These are phyloP conservation scores for Calonectria fujianensis DNA, from an alignment of 2,329 filamentous ascomycete species.

Conservation along the genomic window DNA sequence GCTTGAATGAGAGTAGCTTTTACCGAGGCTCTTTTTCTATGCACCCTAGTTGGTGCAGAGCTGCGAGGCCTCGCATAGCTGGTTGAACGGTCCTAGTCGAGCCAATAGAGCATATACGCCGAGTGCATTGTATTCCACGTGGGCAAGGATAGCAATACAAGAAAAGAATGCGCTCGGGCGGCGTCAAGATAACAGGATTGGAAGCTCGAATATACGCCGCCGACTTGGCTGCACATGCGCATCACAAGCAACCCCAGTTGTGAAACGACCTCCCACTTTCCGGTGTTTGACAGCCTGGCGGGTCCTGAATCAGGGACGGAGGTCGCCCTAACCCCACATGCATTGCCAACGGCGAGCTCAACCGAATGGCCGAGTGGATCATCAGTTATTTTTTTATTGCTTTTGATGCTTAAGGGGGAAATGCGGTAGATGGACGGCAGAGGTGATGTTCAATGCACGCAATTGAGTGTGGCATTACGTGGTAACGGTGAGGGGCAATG, in stretches of 20 bases:
- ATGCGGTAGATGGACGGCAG: neutral
- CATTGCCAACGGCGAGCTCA: slow-evolving; percentile 14
- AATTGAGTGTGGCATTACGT: neutral
- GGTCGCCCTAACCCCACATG: neutral
- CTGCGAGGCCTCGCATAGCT: neutral
- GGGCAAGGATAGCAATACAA: neutral
- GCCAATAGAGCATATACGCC: neutral
- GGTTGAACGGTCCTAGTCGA: neutral
- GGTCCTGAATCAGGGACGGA: neutral
- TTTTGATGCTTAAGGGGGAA: neutral
- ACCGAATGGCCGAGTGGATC: slow-evolving; percentile 2
- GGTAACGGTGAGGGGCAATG: neutral
- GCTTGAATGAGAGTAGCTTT: slow-evolving; percentile 1
- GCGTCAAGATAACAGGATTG: slow-evolving; percentile 7
- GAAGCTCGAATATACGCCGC: slow-evolving; percentile 8
- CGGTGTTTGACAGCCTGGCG: slow-evolving; percentile 20
- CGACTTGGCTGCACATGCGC: neutral
- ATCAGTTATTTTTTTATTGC: neutral
- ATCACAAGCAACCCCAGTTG: slow-evolving; percentile 10
- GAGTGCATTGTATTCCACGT: neutral
- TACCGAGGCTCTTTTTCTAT: neutral
- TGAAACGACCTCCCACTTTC: slow-evolving; percentile 26
- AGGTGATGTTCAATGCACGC: neutral
- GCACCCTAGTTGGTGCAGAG: neutral
- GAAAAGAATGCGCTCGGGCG: slow-evolving; percentile 4